phyloP scores from a whole-genome alignment of 73 alveolate genomes.

The Stentor coeruleus region DNA sequence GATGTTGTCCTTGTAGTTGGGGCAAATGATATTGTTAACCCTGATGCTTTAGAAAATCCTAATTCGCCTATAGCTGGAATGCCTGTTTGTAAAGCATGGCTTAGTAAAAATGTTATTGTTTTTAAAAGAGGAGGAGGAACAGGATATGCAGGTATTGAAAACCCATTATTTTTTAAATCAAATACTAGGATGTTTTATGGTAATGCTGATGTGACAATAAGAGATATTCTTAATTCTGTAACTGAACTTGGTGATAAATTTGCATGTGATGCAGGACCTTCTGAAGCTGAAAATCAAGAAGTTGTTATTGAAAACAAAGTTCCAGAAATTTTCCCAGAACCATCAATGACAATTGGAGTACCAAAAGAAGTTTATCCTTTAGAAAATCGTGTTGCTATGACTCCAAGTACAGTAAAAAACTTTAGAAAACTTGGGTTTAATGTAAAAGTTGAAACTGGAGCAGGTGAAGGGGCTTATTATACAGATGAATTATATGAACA shows the following conservation, averaged over 20 bases:
- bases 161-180: slow-evolving; percentile 67
- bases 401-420: slow-evolving; percentile 27
- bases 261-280: too few species aligned
- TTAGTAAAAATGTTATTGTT: slow-evolving; percentile 63
- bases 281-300: neutral
- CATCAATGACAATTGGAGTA: slow-evolving; percentile 40
- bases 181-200: slow-evolving; percentile 46
- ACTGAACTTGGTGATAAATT: too few species aligned
- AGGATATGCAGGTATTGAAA: slow-evolving; percentile 76
- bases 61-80: slow-evolving; percentile 75
- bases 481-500: slow-evolving; percentile 43
- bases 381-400: slow-evolving; percentile 48
- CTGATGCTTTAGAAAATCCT: slow-evolving; percentile 72
- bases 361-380: slow-evolving; percentile 47
- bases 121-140: slow-evolving; percentile 60
- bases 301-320: neutral
- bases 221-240: too few species aligned
- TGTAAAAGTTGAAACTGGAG: slow-evolving; percentile 43
- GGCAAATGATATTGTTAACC: slow-evolving; percentile 76
- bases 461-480: slow-evolving; percentile 52
- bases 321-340: slow-evolving; percentile 9
- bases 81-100: slow-evolving; percentile 81
- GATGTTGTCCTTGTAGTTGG: slow-evolving; percentile 72
- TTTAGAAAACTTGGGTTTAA: slow-evolving; percentile 30
- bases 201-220: slow-evolving; percentile 42